Evolutionary conservation across 2,329 filamentous ascomycete genomes (phyloP).

Genomic region (Dothiorella sarmentorum): DNA sequence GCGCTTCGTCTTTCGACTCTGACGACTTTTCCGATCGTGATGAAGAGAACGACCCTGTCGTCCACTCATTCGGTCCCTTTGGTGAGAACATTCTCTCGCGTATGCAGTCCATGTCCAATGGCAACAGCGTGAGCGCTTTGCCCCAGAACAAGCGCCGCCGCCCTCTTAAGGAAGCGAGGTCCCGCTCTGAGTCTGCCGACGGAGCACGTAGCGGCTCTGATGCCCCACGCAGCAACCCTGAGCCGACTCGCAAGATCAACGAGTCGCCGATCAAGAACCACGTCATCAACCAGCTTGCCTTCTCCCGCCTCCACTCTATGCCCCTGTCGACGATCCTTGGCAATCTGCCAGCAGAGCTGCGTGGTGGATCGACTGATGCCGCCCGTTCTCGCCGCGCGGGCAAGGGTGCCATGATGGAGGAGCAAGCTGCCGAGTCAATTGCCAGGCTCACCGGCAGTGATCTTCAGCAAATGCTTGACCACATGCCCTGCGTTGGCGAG

Average conservation of each 20-base stretch:
- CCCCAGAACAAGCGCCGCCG: slow-evolving; percentile 44
- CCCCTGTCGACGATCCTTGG: slow-evolving; percentile 85
- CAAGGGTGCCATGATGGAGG: slow-evolving; percentile 48
- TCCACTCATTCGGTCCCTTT: slow-evolving; percentile 89
- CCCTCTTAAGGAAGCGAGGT: slow-evolving; percentile 19
- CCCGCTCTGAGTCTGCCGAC: slow-evolving; percentile 31
- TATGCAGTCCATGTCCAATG: slow-evolving; percentile 68
- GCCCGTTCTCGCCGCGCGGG: background rate
- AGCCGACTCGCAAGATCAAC: slow-evolving; percentile 30
- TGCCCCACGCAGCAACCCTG: slow-evolving; percentile 21
- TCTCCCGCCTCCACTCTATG: slow-evolving; percentile 85
- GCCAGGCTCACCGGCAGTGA: slow-evolving; percentile 39
- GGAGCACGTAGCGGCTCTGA: slow-evolving; percentile 18
- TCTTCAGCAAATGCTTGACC: slow-evolving; percentile 69
- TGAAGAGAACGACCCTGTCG: slow-evolving; percentile 90
- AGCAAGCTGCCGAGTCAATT: slow-evolving; percentile 26
- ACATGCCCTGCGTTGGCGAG: slow-evolving; percentile 76
- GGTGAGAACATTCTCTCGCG: slow-evolving; percentile 80
- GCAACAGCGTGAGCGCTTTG: slow-evolving; percentile 46
- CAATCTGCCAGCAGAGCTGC: slow-evolving; percentile 68
- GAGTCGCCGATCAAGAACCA: slow-evolving; percentile 68
- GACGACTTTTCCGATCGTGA: slow-evolving; percentile 67
- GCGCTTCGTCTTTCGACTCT: slow-evolving; percentile 28
- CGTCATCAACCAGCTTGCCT: slow-evolving; percentile 91
- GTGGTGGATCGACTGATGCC: background rate